Conservation (phyloP, 805 yeast species). For the Zygotorulaspora florentina region DNA sequence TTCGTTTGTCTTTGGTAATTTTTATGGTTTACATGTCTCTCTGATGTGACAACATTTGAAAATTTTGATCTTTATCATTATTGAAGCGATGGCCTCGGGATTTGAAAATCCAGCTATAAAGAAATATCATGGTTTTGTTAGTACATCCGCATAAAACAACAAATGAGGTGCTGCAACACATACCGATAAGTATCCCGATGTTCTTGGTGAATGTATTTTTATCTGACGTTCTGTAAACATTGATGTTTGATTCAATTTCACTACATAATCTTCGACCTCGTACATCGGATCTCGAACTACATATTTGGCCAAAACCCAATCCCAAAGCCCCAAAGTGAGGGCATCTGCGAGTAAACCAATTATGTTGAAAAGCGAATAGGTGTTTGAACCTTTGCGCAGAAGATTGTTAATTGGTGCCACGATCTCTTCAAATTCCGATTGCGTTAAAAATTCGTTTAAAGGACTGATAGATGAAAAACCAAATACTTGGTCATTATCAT, state of each 20-base stretch:
- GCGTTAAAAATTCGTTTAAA: conserved; percentile 36
- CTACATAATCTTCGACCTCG: conserved; percentile 43
- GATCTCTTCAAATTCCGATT: conserved; percentile 40
- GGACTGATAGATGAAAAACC: conserved; percentile 56
- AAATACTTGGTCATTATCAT: conserved; percentile 42
- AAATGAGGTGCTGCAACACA: conserved; percentile 16
- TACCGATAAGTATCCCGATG: conserved; percentile 52
- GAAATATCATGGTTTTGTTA: conserved; percentile 16
- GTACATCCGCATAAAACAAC: neutral
- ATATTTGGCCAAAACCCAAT: conserved; percentile 33
- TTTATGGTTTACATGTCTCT: neutral
- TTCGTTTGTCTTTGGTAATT: neutral
- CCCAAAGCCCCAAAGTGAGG: conserved; percentile 41
- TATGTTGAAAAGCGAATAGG: conserved; percentile 39
- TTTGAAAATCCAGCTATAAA: conserved; percentile 45
- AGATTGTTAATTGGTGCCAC: conserved; percentile 43
- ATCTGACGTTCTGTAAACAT: conserved; percentile 26
- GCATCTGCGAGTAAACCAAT: conserved; percentile 38
- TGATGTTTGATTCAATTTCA: conserved; percentile 29
- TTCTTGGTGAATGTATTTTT: conserved; percentile 46
- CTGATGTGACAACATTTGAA: neutral
- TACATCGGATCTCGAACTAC: conserved; percentile 30
- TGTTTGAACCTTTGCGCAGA: conserved; percentile 40
- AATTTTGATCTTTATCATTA: conserved; percentile 1
- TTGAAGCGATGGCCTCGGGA: conserved; percentile 40